Evolutionary conservation across 495 filamentous ascomycete species (phyloP), one percentile per base, ranked within the genome.

Genomic region (Penicillium simplicissimum): DNA sequence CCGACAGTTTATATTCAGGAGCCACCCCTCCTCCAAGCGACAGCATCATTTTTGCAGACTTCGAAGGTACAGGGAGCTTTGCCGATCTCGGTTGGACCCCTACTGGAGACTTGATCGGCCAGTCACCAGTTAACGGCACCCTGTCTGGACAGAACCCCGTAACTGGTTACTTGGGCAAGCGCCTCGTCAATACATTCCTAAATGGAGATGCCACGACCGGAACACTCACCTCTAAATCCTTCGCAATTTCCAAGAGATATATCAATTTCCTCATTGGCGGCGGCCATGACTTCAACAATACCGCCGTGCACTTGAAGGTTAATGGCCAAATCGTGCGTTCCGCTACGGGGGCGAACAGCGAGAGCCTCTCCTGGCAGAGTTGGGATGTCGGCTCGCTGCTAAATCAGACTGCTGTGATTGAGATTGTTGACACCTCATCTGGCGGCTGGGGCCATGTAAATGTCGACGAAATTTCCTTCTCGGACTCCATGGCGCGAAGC

Each of bases 371-470:
- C 4, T 38, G 36, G 36, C 10, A 14, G 36, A 38, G 36, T 38
- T 38, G 36, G 36, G 36, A 38, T 38, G 36, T 38, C 11, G 36
- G 36, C 36, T 38, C 36, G 36, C 13, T 38, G 10, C 36, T 38
- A 9, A 14, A 38, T 4, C 36, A 38, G 36, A 15, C 36, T 38
- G 36, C 36, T 13, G 36, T 38, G 10, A 14, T 38, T 38, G 13
- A 38, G 36, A 38, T 38, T 38, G 36, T 38, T 38, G 36, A 38
- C 11, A 38, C 36, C 36, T 1, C 13, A 38, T 1, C 36, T 4
- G 36, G 36, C 36, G 36, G 36, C 13, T 68, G 66, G 66, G 66
- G 66, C 15, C 63, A 68, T 58, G 62, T 68, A 8, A 55, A 61
- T 31, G 19, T 56, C n/a, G 47, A 57, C 57, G 55, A 52, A 52